Evolutionary conservation across 345 rosid species (phyloP).

Genomic region (Eucalyptus polybractea): DNA sequence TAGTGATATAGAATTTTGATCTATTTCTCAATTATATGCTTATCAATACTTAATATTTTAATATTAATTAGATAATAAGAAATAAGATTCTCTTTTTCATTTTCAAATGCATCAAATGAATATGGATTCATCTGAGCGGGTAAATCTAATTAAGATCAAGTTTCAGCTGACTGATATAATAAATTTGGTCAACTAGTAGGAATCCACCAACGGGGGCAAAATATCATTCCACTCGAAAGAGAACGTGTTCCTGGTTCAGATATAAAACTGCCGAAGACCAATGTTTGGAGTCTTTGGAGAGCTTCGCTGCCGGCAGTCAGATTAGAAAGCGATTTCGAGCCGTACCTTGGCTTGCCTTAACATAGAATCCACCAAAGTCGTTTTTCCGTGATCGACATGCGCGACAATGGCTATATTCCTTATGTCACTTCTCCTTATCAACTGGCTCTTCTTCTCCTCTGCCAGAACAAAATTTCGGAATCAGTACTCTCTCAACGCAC

Average conservation of each 20-base stretch:
- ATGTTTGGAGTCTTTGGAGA: not conserved
- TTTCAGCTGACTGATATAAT: no score
- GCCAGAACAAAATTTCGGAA: not conserved
- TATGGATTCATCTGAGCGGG: no score
- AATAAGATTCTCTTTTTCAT: no score
- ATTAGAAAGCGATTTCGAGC: not conserved
- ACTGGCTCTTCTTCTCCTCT: constrained; percentile 71
- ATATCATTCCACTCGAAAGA: not conserved
- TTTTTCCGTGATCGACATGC: constrained; percentile 96
- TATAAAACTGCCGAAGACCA: not conserved
- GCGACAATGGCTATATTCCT: constrained; percentile 96
- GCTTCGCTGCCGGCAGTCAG: no score
- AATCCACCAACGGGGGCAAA: not conserved
- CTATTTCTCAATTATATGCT: no score
- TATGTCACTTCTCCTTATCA: constrained; percentile 63
- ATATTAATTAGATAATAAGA: no score
- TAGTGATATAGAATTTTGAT: no score
- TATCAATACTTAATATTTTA: no score
- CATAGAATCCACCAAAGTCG: constrained; percentile 95
- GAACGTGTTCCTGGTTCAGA: not conserved
- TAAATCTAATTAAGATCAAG: no score
- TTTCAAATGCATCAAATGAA: no score
- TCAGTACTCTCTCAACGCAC: not conserved
- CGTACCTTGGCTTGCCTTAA: constrained; percentile 83
- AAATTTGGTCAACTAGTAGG: no score